phyloP scores from a whole-genome alignment of 345 rosid species.

The Draba incana region DNA sequence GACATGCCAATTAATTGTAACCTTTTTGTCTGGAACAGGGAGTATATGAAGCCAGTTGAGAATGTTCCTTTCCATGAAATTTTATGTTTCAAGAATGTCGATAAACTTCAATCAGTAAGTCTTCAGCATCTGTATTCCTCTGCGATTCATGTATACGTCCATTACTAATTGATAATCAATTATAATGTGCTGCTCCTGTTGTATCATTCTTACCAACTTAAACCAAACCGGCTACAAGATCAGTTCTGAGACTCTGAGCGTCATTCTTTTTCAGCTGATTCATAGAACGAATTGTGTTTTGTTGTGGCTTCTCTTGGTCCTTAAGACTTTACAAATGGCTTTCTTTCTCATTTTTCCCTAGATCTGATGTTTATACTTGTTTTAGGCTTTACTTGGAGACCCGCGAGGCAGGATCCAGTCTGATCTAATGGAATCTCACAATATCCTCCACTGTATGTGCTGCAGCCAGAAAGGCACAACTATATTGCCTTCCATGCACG shows the following conservation, averaged over 20 bases:
- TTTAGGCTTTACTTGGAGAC: slow-evolving; percentile 87
- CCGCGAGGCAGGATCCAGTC: slow-evolving; percentile 85
- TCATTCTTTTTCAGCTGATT: slow-evolving; percentile 7
- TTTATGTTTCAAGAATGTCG: slow-evolving; percentile 75
- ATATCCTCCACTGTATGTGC: slow-evolving; percentile 67
- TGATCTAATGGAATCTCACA: slow-evolving; percentile 77
- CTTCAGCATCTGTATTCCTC: slow-evolving; percentile 25
- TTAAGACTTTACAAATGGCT: slow-evolving; percentile 7
- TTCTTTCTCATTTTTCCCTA: background rate
- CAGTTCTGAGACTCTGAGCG: slow-evolving; percentile 30
- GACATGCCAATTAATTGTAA: background rate
- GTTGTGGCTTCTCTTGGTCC: slow-evolving; percentile 21
- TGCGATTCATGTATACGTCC: slow-evolving; percentile 12
- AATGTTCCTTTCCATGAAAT: slow-evolving; percentile 69
- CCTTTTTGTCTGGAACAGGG: slow-evolving; percentile 51
- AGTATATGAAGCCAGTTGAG: slow-evolving; percentile 78
- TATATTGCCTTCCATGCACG: slow-evolving; percentile 73
- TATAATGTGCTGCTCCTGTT: slow-evolving; percentile 15
- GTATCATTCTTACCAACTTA: slow-evolving; percentile 20
- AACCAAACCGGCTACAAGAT: slow-evolving; percentile 23
- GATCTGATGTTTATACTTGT: slow-evolving; percentile 19
- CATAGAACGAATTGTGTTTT: slow-evolving; percentile 3
- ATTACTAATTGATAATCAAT: slow-evolving; percentile 14
- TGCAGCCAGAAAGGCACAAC: slow-evolving; percentile 53
- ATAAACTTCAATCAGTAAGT: slow-evolving; percentile 77